These are phyloP conservation scores for Calycina herbarum DNA, from an alignment of 2,329 filamentous ascomycete genomes.

Conservation along the genomic window DNA sequence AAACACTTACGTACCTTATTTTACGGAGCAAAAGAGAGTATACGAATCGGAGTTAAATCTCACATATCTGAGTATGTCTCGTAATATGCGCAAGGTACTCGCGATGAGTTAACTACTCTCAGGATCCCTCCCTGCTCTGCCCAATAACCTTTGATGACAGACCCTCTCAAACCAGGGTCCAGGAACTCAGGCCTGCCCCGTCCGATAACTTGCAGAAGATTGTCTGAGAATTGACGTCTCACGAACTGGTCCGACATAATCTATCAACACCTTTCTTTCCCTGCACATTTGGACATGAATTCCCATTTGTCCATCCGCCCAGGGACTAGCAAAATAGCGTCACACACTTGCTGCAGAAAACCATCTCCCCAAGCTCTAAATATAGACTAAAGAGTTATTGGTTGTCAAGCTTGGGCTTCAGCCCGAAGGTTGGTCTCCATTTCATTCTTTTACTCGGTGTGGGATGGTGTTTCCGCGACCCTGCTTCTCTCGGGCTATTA, in stretches of 20 bases:
- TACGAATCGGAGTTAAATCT: not conserved
- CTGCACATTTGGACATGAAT: not conserved
- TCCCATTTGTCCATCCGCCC: not conserved
- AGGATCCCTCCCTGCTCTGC: not conserved
- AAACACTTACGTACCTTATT: not conserved
- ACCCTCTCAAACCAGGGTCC: not conserved
- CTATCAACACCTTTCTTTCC: not conserved
- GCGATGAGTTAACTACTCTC: not conserved
- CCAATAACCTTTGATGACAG: not conserved
- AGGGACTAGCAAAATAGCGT: not conserved
- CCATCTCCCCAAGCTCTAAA: conserved; percentile 10
- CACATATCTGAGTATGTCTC: not conserved
- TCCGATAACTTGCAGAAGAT: conserved; percentile 13
- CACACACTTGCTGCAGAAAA: conserved; percentile 13
- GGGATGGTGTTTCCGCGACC: not conserved
- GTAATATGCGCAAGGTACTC: not conserved
- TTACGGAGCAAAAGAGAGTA: not conserved
- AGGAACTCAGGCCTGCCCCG: not conserved
- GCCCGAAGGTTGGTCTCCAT: conserved; percentile 12
- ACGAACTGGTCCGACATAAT: conserved; percentile 10
- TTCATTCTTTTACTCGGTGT: conserved; percentile 7
- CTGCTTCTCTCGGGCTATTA: conserved; percentile 4
- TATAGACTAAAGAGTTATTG: conserved; percentile 13
- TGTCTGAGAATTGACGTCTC: conserved; percentile 15
- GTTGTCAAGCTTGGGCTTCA: conserved; percentile 13